A percentile compares a stretch with the other conserved stretches of the same genome.
phyloP scores from a whole-genome alignment of 768 basidiomycete genomes.

The Suillus cothurnatus region DNA sequence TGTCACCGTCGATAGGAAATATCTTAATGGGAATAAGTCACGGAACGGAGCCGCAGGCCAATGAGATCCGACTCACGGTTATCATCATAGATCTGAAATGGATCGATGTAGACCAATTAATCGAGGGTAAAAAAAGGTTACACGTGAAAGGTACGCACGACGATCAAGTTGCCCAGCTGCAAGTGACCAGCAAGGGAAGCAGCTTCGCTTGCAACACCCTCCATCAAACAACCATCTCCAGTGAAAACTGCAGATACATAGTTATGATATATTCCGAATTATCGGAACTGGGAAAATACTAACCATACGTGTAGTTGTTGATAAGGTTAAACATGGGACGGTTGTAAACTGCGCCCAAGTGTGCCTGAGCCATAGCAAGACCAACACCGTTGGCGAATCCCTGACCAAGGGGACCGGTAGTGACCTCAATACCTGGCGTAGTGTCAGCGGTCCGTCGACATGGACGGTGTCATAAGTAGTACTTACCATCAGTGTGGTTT shows the following conservation, averaged over 20 bases:
- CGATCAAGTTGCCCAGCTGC: slow-evolving; percentile 90
- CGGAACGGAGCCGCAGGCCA: not conserved
- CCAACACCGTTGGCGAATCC: slow-evolving; percentile 94
- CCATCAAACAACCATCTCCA: slow-evolving; percentile 97
- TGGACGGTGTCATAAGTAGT: not conserved
- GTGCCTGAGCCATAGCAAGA: slow-evolving; percentile 90
- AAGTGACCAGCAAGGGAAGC: slow-evolving; percentile 93
- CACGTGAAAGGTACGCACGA: slow-evolving; percentile 52
- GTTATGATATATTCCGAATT: slow-evolving; percentile 10
- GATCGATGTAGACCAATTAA: slow-evolving; percentile 22
- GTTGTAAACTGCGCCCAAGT: slow-evolving; percentile 89
- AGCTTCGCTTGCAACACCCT: slow-evolving; percentile 93
- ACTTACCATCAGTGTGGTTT: slow-evolving; percentile 61
- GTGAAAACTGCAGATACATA: slow-evolving; percentile 62
- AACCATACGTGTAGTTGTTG: slow-evolving; percentile 89
- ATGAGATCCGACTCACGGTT: slow-evolving; percentile 64
- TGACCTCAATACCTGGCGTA: slow-evolving; percentile 74
- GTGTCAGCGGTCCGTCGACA: slow-evolving; percentile 9
- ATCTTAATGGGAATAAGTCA: slow-evolving; percentile 46
- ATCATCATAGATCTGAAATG: slow-evolving; percentile 83
- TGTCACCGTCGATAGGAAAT: slow-evolving; percentile 97
- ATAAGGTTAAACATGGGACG: slow-evolving; percentile 80
- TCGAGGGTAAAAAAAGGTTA: slow-evolving; percentile 14
- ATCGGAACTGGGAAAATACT: slow-evolving; percentile 12
- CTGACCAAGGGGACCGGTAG: slow-evolving; percentile 95